phyloP scores from a whole-genome alignment of 2,329 filamentous ascomycete genomes.

The Penicillium aurantiogriseum region DNA sequence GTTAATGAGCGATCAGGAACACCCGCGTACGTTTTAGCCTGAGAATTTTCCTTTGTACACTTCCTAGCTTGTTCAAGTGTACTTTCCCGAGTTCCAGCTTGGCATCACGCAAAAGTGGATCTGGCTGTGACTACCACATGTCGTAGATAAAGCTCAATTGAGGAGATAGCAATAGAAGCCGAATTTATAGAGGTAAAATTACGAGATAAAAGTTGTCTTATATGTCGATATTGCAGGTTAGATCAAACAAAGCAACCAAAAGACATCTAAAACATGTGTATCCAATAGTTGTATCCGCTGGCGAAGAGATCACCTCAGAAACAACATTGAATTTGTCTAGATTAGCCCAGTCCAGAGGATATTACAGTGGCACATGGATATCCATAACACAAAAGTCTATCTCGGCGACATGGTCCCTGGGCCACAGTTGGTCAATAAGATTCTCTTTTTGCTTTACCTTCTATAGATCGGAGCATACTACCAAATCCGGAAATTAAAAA shows the following conservation, averaged over 20 bases:
- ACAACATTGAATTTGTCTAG: background rate
- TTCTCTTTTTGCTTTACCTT: background rate
- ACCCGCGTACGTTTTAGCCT: background rate
- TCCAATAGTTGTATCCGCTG: background rate
- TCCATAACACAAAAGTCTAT: background rate
- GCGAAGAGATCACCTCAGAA: background rate
- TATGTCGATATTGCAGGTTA: background rate
- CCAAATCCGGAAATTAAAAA: background rate
- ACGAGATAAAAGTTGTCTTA: background rate
- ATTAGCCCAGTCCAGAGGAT: background rate
- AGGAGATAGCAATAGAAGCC: background rate
- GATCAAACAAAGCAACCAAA: background rate
- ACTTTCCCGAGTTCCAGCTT: conserved; percentile 1
- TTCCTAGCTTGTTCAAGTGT: background rate
- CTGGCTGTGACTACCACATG: background rate
- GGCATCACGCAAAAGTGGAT: conserved; percentile 1
- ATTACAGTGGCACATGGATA: background rate
- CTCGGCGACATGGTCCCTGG: background rate
- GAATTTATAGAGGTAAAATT: background rate
- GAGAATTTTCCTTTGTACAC: background rate
- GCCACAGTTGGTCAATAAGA: background rate
- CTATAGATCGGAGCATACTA: conserved; percentile 1
- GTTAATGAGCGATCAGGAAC: background rate
- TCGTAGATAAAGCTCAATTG: background rate
- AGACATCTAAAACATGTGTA: background rate